Evolutionary conservation across 1,139 yeast genomes (phyloP), one percentile per base, ranked within the genome.

Genomic region (Sugiyamaella japonica): DNA sequence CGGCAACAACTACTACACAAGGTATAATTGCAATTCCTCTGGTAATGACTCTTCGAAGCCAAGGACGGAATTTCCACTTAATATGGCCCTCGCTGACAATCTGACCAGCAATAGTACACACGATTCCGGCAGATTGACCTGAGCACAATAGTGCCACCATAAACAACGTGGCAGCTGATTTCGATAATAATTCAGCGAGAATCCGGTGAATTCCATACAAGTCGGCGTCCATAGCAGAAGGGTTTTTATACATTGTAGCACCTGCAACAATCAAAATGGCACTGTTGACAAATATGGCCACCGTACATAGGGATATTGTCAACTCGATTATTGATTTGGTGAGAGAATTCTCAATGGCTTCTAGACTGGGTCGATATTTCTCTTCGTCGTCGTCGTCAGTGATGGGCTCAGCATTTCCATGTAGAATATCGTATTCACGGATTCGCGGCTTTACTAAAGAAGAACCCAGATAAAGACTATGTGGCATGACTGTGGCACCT

Each of bases 401-500:
- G 12, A 12, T 36, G n/a, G 31, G 38, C 7, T 31, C 45, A 43
- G 34, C 32, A 34, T 42, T 36, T 16, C 70, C 70, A 32, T 68
- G 61, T 38, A 61, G 60, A 32, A 61, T 57, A 62, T 86, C 91
- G 60, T 72, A 84, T 56, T 83, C 86, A 53, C 86, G 70, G 52
- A 86, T 73, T 54, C 93, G 74, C 17, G 91, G 89, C 66, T 85
- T 89, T 7, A 84, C 91, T 57, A 86, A 72, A 1, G 89, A 89
- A 4, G 89, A 83, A 0, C 93, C 93, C 60, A 86, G 75, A 63
- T 85, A 86, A 54, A 86, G 73, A 17, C 89, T 83, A 66, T 86
- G 93, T 37, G 90, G 89, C 93, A 86, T 86, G 29, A 86, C 93
- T 0, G 93, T 86, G 29, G 93, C 88, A 66, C 95, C 95, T 47